These are phyloP conservation scores for Candida sanyaensis DNA, from an alignment of 1,139 yeast genomes.

Conservation along the genomic window DNA sequence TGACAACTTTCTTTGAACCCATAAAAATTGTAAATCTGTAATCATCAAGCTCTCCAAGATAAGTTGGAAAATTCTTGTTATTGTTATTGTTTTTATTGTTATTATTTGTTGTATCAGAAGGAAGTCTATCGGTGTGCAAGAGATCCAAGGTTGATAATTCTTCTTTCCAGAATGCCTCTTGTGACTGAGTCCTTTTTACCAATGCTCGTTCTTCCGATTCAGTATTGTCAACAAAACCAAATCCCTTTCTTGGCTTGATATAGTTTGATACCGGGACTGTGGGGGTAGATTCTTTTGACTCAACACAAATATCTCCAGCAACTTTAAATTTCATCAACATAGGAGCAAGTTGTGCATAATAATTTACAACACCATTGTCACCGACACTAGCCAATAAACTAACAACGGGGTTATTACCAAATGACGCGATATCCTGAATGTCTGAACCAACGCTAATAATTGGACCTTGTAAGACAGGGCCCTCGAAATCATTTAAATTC, in stretches of 20 bases:
- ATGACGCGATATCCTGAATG: conserved; percentile 10
- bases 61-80: conserved; percentile 1
- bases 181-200: conserved; percentile 5
- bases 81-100: background rate
- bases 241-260: conserved; percentile 34
- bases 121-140: conserved; percentile 18
- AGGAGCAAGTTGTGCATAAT: conserved; percentile 34
- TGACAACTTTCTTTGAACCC: conserved; percentile 10
- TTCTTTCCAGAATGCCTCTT: conserved; percentile 14
- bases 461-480: conserved; percentile 28
- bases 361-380: conserved; percentile 20
- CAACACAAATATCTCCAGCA: conserved; percentile 3
- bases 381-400: conserved; percentile 22
- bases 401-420: conserved; percentile 20
- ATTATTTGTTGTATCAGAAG: background rate
- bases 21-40: conserved; percentile 12
- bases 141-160: conserved; percentile 17
- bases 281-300: conserved; percentile 3
- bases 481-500: conserved; percentile 13
- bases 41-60: conserved; percentile 11
- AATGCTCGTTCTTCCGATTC: conserved; percentile 14
- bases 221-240: conserved; percentile 37
- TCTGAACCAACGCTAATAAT: conserved; percentile 8
- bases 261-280: conserved; percentile 19
- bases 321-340: conserved; percentile 24